Evolutionary conservation across 1,139 yeast species (phyloP).

Genomic region (Candida freyschussii): DNA sequence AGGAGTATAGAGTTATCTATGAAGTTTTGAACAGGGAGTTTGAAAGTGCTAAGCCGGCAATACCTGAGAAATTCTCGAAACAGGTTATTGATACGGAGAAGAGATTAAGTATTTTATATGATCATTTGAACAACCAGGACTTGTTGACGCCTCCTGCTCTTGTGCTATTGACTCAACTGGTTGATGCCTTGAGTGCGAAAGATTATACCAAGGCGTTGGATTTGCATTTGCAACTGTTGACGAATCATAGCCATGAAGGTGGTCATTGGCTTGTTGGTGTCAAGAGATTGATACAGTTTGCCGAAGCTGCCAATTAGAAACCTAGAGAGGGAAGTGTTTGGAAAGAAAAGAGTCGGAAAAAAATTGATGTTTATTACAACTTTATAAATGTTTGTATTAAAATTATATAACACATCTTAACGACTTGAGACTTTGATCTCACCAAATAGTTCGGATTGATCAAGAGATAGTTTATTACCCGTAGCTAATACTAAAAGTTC

Average conservation of each 20-base stretch:
- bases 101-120: slow-evolving; percentile 72
- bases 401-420: no score
- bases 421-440: no score
- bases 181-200: slow-evolving; percentile 45
- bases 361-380: no score
- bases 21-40: slow-evolving; percentile 50
- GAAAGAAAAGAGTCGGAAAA: no score
- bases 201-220: slow-evolving; percentile 60
- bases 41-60: slow-evolving; percentile 60
- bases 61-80: slow-evolving; percentile 70
- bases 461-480: slow-evolving; percentile 58
- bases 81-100: slow-evolving; percentile 81
- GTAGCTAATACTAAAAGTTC: slow-evolving; percentile 82
- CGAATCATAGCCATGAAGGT: slow-evolving; percentile 66
- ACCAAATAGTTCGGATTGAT: slow-evolving; percentile 60
- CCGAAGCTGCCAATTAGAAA: slow-evolving; percentile 30
- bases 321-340: no score
- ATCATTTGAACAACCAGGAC: slow-evolving; percentile 74
- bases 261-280: slow-evolving; percentile 95
- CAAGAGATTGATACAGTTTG: slow-evolving; percentile 80
- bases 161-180: slow-evolving; percentile 46
- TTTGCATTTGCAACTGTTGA: slow-evolving; percentile 54
- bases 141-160: slow-evolving; percentile 56
- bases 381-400: no score
- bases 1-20: slow-evolving; percentile 52